Base-by-base conservation (phyloP, 2,329 filamentous ascomycete species). In the Penicillium griseofulvum region DNA sequence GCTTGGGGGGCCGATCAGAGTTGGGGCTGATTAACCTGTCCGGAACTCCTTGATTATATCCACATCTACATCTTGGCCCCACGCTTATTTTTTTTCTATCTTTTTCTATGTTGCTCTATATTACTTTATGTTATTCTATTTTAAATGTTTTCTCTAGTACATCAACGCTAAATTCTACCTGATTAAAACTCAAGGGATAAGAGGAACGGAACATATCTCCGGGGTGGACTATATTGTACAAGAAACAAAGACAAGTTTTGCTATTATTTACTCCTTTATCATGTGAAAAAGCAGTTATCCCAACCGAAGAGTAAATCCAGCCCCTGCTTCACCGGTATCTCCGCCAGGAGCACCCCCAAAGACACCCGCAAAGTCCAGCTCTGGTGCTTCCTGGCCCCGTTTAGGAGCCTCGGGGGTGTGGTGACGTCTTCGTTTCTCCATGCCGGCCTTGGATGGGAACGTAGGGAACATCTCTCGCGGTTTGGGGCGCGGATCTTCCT, bases 401-500 rank as follows among this genome's bases (percentile, higher is more conserved):
- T 83, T 84, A 0, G 94, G 94, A 7, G 94, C 94, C 71, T 91
- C 87, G 1, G 94, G 94, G 60, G 87, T 92, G 57, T 86, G 85
- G 56, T 83, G 80, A 36, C 84, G 80, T 60, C 90, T 80, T 64
- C 91, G 80, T 68, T 87, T 88, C 79, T 99, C 94, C 78, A 94
- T 89, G 1, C 91, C 91, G 0, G 94, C 94, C 74, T 96, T 97
- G 65, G 89, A 94, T 0, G 94, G 94, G 71, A 97, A 99, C 0
- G 94, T 97, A 2, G 94, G 94, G 70, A 99, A 97, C 87, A 99
- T 88, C 65, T 88, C 88, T 70, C 90, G 88, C 8, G 88, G 86
- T 76, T 97, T 97, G 1, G 92, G 90, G 57, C 89, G 89, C 0
- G 94, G 94, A 64, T 95, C 88, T 75, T 97, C 92, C 17, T 74